These are phyloP conservation scores for Sherardia arvensis DNA, from an alignment of 257 asterid genomes.

Conservation along the genomic window DNA sequence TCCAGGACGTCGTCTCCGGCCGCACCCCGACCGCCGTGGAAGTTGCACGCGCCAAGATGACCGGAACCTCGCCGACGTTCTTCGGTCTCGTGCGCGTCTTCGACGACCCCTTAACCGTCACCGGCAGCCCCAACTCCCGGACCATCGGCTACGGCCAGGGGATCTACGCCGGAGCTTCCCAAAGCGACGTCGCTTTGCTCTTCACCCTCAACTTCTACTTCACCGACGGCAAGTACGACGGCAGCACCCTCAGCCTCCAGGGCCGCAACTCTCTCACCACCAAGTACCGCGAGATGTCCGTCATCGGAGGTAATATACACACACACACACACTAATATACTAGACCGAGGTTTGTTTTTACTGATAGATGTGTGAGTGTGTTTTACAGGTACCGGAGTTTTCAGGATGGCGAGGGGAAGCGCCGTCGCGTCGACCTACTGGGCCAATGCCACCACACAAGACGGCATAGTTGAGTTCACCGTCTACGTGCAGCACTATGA, in stretches of 20 bases:
- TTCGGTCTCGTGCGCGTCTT: not conserved
- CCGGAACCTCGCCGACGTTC: not conserved
- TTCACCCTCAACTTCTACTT: conserved; percentile 1
- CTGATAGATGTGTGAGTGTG: no score
- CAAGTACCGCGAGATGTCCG: not conserved
- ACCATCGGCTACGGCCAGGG: conserved; percentile 1
- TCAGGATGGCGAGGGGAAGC: not conserved
- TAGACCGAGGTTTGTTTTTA: no score
- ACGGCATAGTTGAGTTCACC: conserved; percentile 2
- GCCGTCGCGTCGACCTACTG: conserved; percentile 3
- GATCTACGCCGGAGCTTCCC: not conserved
- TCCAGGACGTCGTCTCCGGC: conserved; percentile 4
- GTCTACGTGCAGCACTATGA: conserved; percentile 1
- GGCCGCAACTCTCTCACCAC: not conserved
- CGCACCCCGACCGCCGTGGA: not conserved
- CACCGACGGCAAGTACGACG: conserved; percentile 2
- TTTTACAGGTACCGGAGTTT: not conserved
- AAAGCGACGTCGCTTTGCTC: not conserved
- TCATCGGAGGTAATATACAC: no score
- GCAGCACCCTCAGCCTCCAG: not conserved
- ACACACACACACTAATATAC: no score
- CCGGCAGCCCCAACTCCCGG: not conserved
- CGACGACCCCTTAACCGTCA: not conserved
- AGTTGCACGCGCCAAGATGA: not conserved
- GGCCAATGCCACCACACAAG: conserved; percentile 2